These are phyloP conservation scores for Penicillium taxi DNA, from an alignment of 495 filamentous ascomycete species.

Conservation along the genomic window DNA sequence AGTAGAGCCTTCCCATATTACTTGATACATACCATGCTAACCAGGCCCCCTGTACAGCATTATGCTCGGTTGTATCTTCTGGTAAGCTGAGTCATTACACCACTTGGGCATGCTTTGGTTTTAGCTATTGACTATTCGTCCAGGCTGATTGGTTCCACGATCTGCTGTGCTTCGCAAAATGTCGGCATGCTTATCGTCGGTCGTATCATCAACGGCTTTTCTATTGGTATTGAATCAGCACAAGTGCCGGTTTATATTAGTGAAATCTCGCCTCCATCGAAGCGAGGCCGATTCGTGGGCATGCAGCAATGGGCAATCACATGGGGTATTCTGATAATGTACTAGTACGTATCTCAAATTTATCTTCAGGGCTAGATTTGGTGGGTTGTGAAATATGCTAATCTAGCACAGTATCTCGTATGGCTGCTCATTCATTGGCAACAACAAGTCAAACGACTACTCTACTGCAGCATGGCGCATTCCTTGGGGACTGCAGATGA, in stretches of 20 bases:
- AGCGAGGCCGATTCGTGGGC: slow-evolving; percentile 66
- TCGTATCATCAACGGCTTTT: slow-evolving; percentile 70
- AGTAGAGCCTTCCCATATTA: no score
- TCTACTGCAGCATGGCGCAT: slow-evolving; percentile 56
- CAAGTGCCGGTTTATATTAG: slow-evolving; percentile 78
- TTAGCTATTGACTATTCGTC: no score
- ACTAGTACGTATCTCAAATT: slow-evolving; percentile 38
- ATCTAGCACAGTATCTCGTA: slow-evolving; percentile 50
- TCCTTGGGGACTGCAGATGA: slow-evolving; percentile 71
- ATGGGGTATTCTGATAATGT: slow-evolving; percentile 82
- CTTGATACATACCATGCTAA: no score
- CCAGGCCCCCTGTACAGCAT: no score
- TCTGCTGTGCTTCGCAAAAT: slow-evolving; percentile 65
- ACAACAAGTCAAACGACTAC: slow-evolving; percentile 15
- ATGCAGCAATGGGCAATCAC: slow-evolving; percentile 77
- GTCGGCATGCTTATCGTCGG: slow-evolving; percentile 68
- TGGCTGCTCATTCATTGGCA: slow-evolving; percentile 58
- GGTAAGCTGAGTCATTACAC: no score
- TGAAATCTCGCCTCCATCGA: slow-evolving; percentile 62
- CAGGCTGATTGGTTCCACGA: slow-evolving; percentile 56
- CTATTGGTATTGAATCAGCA: slow-evolving; percentile 71
- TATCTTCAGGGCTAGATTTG: background rate
- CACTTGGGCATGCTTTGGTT: no score
- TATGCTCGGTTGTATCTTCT: slow-evolving; percentile 55
- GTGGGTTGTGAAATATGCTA: background rate